Percentiles rank a stretch among this genome's conserved stretches.
Conservation (phyloP, 768 basidiomycete species). For the Lactarius trivialis region DNA sequence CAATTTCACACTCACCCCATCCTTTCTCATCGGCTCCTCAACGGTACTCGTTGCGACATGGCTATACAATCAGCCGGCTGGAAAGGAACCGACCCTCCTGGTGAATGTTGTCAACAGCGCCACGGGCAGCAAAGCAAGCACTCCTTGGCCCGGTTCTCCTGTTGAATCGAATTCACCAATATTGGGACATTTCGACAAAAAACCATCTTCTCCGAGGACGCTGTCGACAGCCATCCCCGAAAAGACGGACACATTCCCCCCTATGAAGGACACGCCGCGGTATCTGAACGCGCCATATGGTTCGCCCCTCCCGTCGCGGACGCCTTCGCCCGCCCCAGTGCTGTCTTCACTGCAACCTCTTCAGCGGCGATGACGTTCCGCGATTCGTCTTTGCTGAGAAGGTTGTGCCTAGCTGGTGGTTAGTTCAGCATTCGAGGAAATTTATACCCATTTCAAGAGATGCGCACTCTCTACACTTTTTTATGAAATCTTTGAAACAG, state of each 20-base stretch:
- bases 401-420: neutral
- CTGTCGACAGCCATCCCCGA: slow-evolving; percentile 36
- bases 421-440: slow-evolving; percentile 1
- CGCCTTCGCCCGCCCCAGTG: slow-evolving; percentile 37
- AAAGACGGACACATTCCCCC: slow-evolving; percentile 31
- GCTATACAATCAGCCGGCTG: slow-evolving; percentile 82
- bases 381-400: neutral
- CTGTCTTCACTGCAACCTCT: slow-evolving; percentile 19
- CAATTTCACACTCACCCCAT: slow-evolving; percentile 79
- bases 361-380: slow-evolving; percentile 11
- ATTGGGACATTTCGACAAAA: slow-evolving; percentile 50
- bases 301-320: slow-evolving; percentile 44
- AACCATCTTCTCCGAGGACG: slow-evolving; percentile 45
- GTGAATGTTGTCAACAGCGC: slow-evolving; percentile 28
- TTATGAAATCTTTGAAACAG: slow-evolving; percentile 9
- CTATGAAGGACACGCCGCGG: slow-evolving; percentile 38
- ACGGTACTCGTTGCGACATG: slow-evolving; percentile 87
- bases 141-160: slow-evolving; percentile 40
- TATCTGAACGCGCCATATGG: slow-evolving; percentile 46
- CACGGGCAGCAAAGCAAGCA: slow-evolving; percentile 30
- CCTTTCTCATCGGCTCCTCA: slow-evolving; percentile 79
- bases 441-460: slow-evolving; percentile 22
- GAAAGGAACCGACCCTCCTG: slow-evolving; percentile 33
- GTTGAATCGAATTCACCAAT: slow-evolving; percentile 49
- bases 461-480: neutral